These are phyloP conservation scores for Termitomyces heimii DNA, from an alignment of 768 basidiomycete species.

Conservation along the genomic window DNA sequence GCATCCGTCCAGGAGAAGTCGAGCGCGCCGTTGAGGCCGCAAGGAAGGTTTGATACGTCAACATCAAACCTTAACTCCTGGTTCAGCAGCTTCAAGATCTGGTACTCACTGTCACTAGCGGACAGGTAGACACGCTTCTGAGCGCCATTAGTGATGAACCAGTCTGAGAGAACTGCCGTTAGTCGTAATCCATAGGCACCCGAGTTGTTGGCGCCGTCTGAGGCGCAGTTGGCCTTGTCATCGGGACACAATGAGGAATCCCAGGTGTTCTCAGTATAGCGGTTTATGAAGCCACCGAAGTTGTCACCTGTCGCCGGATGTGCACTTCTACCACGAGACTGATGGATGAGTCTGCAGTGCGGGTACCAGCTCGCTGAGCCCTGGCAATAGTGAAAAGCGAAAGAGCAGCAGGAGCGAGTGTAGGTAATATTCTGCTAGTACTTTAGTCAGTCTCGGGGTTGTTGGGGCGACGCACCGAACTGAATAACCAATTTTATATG, in stretches of 20 bases:
- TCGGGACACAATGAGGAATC: constrained; percentile 45
- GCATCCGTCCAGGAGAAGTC: constrained; percentile 43
- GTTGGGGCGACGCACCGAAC: neutral
- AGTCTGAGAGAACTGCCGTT: constrained; percentile 40
- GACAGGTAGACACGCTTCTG: constrained; percentile 44
- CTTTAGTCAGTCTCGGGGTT: too few species aligned
- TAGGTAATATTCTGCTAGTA: neutral
- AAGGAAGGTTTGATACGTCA: constrained; percentile 50
- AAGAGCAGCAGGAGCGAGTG: constrained; percentile 18
- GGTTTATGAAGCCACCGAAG: constrained; percentile 30
- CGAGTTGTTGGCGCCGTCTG: constrained; percentile 41
- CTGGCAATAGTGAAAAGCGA: constrained; percentile 26
- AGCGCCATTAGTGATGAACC: constrained; percentile 35
- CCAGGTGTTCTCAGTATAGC: constrained; percentile 55
- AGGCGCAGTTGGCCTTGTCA: constrained; percentile 14
- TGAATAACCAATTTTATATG: neutral
- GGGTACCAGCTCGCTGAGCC: constrained; percentile 42
- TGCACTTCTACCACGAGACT: constrained; percentile 42
- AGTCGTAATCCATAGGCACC: constrained; percentile 49
- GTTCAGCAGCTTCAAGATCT: constrained; percentile 8
- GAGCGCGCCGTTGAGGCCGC: constrained; percentile 44
- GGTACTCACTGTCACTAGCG: constrained; percentile 37
- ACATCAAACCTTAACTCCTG: constrained; percentile 1
- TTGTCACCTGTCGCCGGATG: constrained; percentile 39
- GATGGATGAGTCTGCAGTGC: constrained; percentile 36